Conservation (phyloP, 2,329 filamentous ascomycete species). For the Endothia cerciana region DNA sequence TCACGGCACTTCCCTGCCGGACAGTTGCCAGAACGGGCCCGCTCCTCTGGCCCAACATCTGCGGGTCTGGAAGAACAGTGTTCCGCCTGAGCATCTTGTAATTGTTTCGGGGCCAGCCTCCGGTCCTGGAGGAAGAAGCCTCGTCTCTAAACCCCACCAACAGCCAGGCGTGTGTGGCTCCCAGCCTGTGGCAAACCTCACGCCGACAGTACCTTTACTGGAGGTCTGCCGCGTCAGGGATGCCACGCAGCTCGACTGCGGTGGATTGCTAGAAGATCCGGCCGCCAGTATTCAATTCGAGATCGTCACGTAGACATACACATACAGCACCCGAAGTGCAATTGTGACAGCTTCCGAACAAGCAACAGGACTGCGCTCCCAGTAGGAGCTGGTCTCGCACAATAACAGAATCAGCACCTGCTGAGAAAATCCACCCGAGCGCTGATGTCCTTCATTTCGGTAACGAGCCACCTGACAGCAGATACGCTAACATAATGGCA, state of each 20-base stretch:
- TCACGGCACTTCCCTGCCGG: neutral
- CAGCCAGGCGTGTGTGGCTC: neutral
- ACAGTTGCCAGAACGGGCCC: neutral
- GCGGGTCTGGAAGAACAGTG: neutral
- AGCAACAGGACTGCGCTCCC: neutral
- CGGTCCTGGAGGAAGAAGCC: too few relatives aligned
- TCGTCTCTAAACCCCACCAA: too few relatives aligned
- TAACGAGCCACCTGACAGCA: neutral
- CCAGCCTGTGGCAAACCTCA: neutral
- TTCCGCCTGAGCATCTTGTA: too few relatives aligned
- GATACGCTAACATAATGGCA: constrained; percentile 13
- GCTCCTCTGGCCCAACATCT: neutral
- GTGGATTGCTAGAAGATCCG: too few relatives aligned
- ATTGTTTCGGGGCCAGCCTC: too few relatives aligned
- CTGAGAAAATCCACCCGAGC: neutral
- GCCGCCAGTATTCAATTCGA: too few relatives aligned
- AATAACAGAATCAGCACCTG: neutral
- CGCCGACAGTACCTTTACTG: too few relatives aligned
- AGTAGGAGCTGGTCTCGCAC: neutral
- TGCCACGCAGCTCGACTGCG: too few relatives aligned
- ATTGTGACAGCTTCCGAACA: neutral
- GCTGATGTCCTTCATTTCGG: neutral
- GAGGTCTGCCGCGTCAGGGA: too few relatives aligned
- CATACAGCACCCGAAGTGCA: too few relatives aligned
- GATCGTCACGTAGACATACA: too few relatives aligned